Percentiles rank a stretch among this genome's conserved stretches.
Conservation (phyloP, 441 rosid genomes). For the Jatropha multifida region DNA sequence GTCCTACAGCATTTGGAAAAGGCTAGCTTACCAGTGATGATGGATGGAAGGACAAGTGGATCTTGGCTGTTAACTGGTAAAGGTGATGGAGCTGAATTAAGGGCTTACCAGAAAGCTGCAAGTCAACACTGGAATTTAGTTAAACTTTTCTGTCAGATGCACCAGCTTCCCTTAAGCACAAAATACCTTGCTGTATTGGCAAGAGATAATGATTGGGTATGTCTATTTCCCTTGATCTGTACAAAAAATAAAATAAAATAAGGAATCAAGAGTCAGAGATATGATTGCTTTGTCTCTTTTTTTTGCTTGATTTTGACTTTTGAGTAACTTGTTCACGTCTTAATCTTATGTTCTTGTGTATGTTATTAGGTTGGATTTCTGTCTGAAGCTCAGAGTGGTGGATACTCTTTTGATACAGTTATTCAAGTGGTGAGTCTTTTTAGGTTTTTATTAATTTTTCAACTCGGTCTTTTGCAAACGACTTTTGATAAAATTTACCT, state of each 20-base stretch:
- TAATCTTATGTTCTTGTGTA: conserved; percentile 35
- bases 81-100: conserved; percentile 87
- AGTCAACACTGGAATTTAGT: conserved; percentile 96
- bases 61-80: conserved; percentile 87
- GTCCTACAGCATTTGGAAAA: conserved; percentile 93
- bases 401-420: conserved; percentile 82
- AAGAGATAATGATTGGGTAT: conserved; percentile 99
- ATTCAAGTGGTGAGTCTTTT: conserved; percentile 67
- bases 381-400: conserved; percentile 97
- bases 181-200: conserved; percentile 94
- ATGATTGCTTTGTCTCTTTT: conserved; percentile 13
- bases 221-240: conserved; percentile 16
- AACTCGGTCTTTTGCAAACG: neutral
- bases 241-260: neutral
- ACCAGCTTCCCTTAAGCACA: conserved; percentile 88
- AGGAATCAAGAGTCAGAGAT: neutral
- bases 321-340: conserved; percentile 7
- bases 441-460: conserved; percentile 14
- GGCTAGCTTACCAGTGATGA: conserved; percentile 78
- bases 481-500: conserved; percentile 5
- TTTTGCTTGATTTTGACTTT: conserved; percentile 19
- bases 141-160: conserved; percentile 89
- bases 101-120: conserved; percentile 87
- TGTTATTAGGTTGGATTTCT: conserved; percentile 89
- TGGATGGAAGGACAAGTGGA: conserved; percentile 84